Conservation (phyloP, 2,329 filamentous ascomycete species). For the Stagonosporopsis tanaceti region DNA sequence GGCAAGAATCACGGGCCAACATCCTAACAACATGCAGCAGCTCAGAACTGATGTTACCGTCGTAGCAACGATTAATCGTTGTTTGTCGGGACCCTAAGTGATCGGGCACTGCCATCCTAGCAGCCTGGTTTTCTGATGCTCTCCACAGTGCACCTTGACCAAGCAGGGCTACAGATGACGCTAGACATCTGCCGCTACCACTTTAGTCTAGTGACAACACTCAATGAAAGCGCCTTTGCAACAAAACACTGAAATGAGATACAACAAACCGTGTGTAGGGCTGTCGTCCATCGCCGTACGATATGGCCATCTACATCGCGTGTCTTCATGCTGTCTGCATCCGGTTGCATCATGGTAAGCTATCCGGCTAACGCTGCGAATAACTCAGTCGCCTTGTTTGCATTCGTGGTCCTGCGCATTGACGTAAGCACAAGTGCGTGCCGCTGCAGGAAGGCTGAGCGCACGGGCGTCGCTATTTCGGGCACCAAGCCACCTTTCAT, state of each 20-base stretch:
- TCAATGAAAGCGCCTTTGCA: constrained; percentile 7
- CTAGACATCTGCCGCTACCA: constrained; percentile 31
- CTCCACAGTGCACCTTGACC: constrained; percentile 1
- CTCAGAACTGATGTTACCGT: constrained; percentile 10
- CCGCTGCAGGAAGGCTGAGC: constrained; percentile 45
- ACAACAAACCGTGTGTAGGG: constrained; percentile 3
- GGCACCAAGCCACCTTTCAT: constrained; percentile 44
- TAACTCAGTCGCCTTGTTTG: constrained; percentile 26
- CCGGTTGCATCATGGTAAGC: neutral
- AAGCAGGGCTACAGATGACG: constrained; percentile 21
- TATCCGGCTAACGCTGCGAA: constrained; percentile 11
- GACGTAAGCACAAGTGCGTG: constrained; percentile 37
- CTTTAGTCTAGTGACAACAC: neutral
- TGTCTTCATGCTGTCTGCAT: neutral
- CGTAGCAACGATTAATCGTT: neutral
- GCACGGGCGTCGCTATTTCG: constrained; percentile 42
- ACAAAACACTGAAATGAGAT: constrained; percentile 7
- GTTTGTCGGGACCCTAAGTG: neutral
- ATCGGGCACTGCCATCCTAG: neutral
- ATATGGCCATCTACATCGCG: neutral
- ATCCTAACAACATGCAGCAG: constrained; percentile 17
- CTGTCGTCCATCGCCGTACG: neutral
- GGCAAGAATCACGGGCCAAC: constrained; percentile 5
- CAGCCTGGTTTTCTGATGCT: neutral
- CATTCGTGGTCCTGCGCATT: constrained; percentile 31